Conservation (phyloP, 768 basidiomycete genomes). For the Russula compacta region DNA sequence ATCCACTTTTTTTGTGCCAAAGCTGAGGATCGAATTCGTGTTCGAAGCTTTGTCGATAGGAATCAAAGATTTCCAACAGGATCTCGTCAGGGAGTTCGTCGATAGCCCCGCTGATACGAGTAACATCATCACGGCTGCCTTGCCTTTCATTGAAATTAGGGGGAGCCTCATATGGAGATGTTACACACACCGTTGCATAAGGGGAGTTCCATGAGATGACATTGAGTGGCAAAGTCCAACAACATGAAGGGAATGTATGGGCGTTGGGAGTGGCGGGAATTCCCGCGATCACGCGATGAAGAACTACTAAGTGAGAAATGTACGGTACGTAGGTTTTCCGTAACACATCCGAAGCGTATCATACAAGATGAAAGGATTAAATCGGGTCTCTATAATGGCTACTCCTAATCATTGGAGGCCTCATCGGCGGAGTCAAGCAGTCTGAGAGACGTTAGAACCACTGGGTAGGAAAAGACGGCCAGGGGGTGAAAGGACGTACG, state of each 20-base stretch:
- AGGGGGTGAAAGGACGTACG: constrained; percentile 32
- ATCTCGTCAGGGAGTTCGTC: neutral
- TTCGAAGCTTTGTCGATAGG: neutral
- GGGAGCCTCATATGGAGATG: neutral
- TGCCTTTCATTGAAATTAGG: no score
- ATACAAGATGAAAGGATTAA: constrained; percentile 2
- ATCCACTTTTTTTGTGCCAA: neutral
- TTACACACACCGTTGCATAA: neutral
- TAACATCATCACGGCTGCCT: no score
- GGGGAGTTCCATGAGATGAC: no score
- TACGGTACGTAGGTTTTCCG: no score
- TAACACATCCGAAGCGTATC: neutral
- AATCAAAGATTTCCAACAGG: neutral
- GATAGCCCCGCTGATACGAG: neutral
- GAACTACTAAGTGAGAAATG: no score
- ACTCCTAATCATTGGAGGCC: constrained; percentile 11
- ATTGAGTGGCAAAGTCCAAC: no score
- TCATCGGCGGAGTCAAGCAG: constrained; percentile 25
- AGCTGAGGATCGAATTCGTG: neutral
- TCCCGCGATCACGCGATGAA: neutral
- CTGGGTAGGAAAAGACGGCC: neutral
- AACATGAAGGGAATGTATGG: no score
- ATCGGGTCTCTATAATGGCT: neutral
- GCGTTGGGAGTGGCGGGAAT: neutral
- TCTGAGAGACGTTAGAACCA: constrained; percentile 8